Evolutionary conservation across 345 rosid species (phyloP).

Genomic region (Excoecaria agallocha): DNA sequence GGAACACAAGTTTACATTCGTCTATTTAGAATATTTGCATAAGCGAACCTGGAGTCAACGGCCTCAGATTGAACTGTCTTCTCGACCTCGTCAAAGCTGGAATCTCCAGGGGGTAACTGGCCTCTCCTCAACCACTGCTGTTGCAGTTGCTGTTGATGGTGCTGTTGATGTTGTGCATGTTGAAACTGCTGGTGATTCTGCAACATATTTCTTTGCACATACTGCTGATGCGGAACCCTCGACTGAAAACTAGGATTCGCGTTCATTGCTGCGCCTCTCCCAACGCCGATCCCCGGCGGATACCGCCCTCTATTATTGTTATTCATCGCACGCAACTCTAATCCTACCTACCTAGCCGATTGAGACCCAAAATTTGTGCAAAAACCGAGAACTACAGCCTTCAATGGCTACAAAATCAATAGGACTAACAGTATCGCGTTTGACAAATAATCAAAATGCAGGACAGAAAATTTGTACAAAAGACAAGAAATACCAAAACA

Average conservation of each 20-base stretch:
- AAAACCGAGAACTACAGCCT: conserved; percentile 15
- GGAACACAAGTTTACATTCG: background rate
- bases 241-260: conserved; percentile 43
- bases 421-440: background rate
- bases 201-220: conserved; percentile 51
- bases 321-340: conserved; percentile 49
- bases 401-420: conserved; percentile 16
- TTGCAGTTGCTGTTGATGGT: conserved; percentile 43
- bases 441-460: no score
- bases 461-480: background rate
- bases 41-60: conserved; percentile 63
- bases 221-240: conserved; percentile 48
- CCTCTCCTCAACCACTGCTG: conserved; percentile 72
- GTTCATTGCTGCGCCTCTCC: conserved; percentile 52
- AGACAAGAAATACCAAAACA: background rate
- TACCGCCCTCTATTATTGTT: conserved; percentile 53
- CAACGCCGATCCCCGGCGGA: conserved; percentile 37
- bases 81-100: conserved; percentile 60
- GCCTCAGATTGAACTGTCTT: conserved; percentile 83
- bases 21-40: background rate
- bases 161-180: conserved; percentile 38
- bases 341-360: conserved; percentile 32
- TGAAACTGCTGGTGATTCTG: conserved; percentile 49
- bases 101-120: conserved; percentile 39
- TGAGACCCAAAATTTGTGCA: conserved; percentile 21